Percentiles rank a stretch among this genome's conserved stretches.
These are phyloP conservation scores for Thermochaetoides dissita DNA, from an alignment of 2,329 filamentous ascomycete genomes.

Conservation along the genomic window DNA sequence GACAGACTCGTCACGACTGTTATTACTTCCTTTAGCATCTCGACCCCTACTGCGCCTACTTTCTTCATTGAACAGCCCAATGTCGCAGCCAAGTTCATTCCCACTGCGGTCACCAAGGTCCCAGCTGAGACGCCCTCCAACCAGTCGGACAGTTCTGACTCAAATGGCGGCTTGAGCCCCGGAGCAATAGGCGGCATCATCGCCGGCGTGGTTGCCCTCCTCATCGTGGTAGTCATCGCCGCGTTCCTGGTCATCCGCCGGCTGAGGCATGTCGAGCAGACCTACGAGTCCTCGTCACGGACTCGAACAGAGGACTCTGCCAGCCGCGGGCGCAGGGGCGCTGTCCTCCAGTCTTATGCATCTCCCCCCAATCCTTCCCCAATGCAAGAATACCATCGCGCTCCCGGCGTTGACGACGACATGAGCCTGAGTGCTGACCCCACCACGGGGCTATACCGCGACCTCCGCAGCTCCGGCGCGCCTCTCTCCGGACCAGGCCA, in stretches of 20 bases:
- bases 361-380: slow-evolving; percentile 9
- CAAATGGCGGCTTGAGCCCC: slow-evolving; percentile 10
- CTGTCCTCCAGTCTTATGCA: slow-evolving; percentile 19
- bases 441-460: slow-evolving; percentile 14
- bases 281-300: slow-evolving; percentile 21
- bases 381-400: not conserved
- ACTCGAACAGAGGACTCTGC: slow-evolving; percentile 17
- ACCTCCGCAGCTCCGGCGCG: slow-evolving; percentile 15
- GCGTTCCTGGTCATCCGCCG: slow-evolving; percentile 36
- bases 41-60: slow-evolving; percentile 24
- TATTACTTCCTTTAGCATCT: slow-evolving; percentile 25
- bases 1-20: slow-evolving; percentile 27
- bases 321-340: slow-evolving; percentile 17
- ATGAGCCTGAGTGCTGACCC: slow-evolving; percentile 2
- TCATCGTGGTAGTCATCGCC: slow-evolving; percentile 32
- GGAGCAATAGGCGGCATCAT: slow-evolving; percentile 37
- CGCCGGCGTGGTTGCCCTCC: slow-evolving; percentile 33
- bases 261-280: slow-evolving; percentile 31
- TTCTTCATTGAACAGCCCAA: slow-evolving; percentile 14
- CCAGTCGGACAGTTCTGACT: slow-evolving; percentile 8
- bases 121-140: slow-evolving; percentile 18
- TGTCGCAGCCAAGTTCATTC: slow-evolving; percentile 29
- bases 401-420: slow-evolving; percentile 4
- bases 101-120: slow-evolving; percentile 29
- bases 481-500: not conserved